Conservation (phyloP, 192 early-diverging fungal genomes). For the Coemansia sp. region DNA sequence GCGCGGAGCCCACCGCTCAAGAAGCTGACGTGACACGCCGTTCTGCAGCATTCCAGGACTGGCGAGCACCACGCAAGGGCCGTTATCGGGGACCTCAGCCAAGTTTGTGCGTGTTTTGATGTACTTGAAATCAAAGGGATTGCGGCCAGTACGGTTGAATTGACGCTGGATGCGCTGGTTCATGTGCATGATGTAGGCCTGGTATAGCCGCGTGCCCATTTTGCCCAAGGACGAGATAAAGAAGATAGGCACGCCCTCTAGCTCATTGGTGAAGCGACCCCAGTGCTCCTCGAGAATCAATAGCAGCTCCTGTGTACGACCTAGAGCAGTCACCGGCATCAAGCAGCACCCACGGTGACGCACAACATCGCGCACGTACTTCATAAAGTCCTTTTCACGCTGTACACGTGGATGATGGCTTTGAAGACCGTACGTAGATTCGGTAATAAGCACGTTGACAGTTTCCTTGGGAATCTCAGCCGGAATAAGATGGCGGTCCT, state of each 20-base stretch:
- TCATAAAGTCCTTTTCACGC: slow-evolving; percentile 85
- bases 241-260: slow-evolving; percentile 91
- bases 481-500: slow-evolving; percentile 96
- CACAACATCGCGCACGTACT: slow-evolving; percentile 79
- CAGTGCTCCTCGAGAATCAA: slow-evolving; percentile 98
- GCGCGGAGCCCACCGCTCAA: slow-evolving; percentile 94
- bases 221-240: slow-evolving; percentile 95
- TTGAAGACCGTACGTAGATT: slow-evolving; percentile 96
- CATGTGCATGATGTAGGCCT: slow-evolving; percentile 99
- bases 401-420: slow-evolving; percentile 92
- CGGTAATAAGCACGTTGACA: slow-evolving; percentile 91
- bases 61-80: slow-evolving; percentile 98
- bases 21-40: slow-evolving; percentile 90
- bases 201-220: slow-evolving; percentile 94
- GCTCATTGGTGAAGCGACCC: slow-evolving; percentile 73
- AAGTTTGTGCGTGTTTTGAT: slow-evolving; percentile 86
- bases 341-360: slow-evolving; percentile 85
- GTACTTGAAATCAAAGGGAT: slow-evolving; percentile 97
- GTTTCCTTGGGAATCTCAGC: slow-evolving; percentile 84
- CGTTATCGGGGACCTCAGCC: slow-evolving; percentile 85
- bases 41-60: slow-evolving; percentile 98
- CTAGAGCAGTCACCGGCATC: slow-evolving; percentile 96
- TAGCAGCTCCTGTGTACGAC: slow-evolving; percentile 93
- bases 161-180: slow-evolving; percentile 89
- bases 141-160: slow-evolving; percentile 65